phyloP scores from a whole-genome alignment of 768 basidiomycete genomes.

The Cytidiella melzeri region DNA sequence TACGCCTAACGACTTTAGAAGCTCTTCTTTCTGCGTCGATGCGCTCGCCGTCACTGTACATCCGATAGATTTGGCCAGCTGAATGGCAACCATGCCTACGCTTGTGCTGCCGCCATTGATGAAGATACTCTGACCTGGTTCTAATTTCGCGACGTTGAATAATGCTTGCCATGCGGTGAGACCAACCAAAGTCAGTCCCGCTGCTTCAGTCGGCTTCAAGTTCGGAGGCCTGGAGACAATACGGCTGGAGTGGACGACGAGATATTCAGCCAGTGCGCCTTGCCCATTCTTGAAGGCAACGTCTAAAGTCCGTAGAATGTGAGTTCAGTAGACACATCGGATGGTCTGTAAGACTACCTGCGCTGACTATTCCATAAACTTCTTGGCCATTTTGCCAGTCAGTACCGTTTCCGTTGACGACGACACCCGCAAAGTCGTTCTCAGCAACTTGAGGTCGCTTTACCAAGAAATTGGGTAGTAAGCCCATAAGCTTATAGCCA shows the following conservation, averaged over 20 bases:
- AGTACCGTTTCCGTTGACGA: slow-evolving; percentile 50
- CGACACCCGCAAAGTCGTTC: slow-evolving; percentile 55
- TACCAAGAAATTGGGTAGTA: slow-evolving; percentile 40
- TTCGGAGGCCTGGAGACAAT: slow-evolving; percentile 41
- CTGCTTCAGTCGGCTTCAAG: slow-evolving; percentile 49
- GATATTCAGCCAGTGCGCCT: slow-evolving; percentile 58
- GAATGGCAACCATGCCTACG: slow-evolving; percentile 64
- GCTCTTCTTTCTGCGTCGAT: slow-evolving; percentile 52
- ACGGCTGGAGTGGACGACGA: slow-evolving; percentile 34
- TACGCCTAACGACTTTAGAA: slow-evolving; percentile 54
- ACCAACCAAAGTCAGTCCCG: slow-evolving; percentile 52
- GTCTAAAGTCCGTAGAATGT: not conserved
- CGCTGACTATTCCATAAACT: slow-evolving; percentile 52
- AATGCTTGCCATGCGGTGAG: slow-evolving; percentile 57
- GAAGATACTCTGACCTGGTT: slow-evolving; percentile 53
- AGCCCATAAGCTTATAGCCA: slow-evolving; percentile 51
- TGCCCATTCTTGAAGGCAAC: slow-evolving; percentile 31
- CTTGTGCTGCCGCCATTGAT: slow-evolving; percentile 67
- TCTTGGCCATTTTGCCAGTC: slow-evolving; percentile 53
- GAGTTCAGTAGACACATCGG: not conserved
- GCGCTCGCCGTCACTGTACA: slow-evolving; percentile 53
- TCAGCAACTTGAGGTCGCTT: slow-evolving; percentile 50
- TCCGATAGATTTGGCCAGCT: slow-evolving; percentile 62
- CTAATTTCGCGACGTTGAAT: slow-evolving; percentile 39
- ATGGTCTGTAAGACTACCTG: slow-evolving; percentile 23